These are phyloP conservation scores for Leucoagaricus sp. DNA, from an alignment of 1,284 basidiomycete species.

Conservation along the genomic window DNA sequence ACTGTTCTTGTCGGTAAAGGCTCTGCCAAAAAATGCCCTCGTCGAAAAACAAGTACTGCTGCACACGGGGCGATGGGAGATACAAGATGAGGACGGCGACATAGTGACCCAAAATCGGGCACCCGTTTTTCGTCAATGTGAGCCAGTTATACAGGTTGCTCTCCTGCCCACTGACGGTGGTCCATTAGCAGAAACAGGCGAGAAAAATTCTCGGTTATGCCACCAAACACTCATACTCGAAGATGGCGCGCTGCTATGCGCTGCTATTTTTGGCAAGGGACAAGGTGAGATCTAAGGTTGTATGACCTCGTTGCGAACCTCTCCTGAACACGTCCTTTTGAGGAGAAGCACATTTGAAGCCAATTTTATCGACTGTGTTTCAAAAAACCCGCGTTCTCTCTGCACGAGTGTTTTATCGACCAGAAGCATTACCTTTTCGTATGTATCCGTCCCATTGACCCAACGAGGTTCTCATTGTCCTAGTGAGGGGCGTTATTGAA, in stretches of 20 bases:
- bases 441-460: no score
- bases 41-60: conserved; percentile 72
- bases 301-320: neutral
- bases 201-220: neutral
- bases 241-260: neutral
- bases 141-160: neutral
- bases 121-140: neutral
- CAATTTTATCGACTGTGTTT: conserved; percentile 7
- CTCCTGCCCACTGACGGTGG: neutral
- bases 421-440: conserved; percentile 25
- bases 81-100: conserved; percentile 48
- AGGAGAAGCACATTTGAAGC: conserved; percentile 8
- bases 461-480: no score
- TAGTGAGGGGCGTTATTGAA: conserved; percentile 5
- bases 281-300: neutral
- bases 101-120: conserved; percentile 27
- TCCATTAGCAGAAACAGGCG: neutral
- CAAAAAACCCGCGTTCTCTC: conserved; percentile 33
- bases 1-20: conserved; percentile 68
- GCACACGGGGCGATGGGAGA: conserved; percentile 61
- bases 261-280: conserved; percentile 6
- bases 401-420: conserved; percentile 46
- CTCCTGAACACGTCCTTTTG: neutral
- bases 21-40: conserved; percentile 76
- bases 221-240: conserved; percentile 4